phyloP scores from a whole-genome alignment of 345 rosid species.

The Noccaea caerulescens region DNA sequence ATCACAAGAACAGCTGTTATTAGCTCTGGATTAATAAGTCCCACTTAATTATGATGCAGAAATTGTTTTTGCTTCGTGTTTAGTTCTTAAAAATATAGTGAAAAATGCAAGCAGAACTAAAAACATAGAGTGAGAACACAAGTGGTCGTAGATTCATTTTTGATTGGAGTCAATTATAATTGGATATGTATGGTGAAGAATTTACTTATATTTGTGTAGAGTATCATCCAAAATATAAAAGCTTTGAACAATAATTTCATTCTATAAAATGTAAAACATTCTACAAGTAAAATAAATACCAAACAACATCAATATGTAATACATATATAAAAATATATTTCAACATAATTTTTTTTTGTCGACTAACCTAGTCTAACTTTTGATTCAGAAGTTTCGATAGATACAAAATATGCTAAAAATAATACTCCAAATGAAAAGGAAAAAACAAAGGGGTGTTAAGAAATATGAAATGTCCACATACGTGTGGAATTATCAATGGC shows the following conservation, averaged over 20 bases:
- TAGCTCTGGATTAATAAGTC: constrained; percentile 5
- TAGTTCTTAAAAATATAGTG: background rate
- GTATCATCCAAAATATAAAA: background rate
- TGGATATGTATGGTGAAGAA: background rate
- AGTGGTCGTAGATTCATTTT: constrained; percentile 2
- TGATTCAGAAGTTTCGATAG: constrained; percentile 25
- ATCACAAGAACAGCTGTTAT: background rate
- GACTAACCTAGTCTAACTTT: background rate
- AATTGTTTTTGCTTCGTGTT: background rate
- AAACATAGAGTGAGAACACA: background rate
- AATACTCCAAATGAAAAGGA: constrained; percentile 15
- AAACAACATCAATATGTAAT: background rate
- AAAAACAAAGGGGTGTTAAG: constrained; percentile 17
- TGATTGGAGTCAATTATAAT: background rate
- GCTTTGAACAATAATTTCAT: background rate
- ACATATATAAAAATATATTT: background rate
- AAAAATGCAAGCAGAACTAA: background rate
- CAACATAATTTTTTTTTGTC: background rate
- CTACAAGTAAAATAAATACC: background rate
- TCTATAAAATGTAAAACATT: background rate
- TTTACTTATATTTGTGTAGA: background rate
- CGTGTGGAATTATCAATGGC: constrained; percentile 23
- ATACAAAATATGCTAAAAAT: constrained; percentile 15
- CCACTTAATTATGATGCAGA: background rate
- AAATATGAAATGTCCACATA: constrained; percentile 34